Base-by-base conservation (phyloP, 495 filamentous ascomycete genomes). In the Penicillium canariense region DNA sequence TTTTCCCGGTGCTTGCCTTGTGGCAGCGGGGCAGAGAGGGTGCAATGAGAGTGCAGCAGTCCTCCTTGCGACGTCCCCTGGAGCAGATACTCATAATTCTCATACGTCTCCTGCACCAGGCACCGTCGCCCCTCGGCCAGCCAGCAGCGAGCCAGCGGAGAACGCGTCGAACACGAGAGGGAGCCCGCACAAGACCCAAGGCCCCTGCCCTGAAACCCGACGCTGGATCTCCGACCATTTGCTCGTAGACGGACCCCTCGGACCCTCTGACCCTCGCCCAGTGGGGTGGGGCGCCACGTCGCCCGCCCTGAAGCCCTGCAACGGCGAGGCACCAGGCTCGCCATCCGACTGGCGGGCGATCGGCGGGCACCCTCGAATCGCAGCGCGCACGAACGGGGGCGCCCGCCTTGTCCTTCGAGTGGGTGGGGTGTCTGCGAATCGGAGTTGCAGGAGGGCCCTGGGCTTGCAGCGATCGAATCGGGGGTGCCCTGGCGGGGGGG, bases 261-360 rank as follows among this genome's bases (percentile, higher is more conserved):
- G n/a, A n/a, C 23, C 26, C 34, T 15, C 6, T 31, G 31, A 20
- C 35, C 34, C 28, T 20, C 17, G 20, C 14, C n/a, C 17, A 38
- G 28, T 43, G 52, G 45, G 49, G 52, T 17, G 23, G 23, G n/a
- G 47, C 54, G 54, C 52, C 54, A 52, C 40, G 48, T 45, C 39
- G 14, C 15, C 42, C 25, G 20, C 17, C 43, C 26, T 18, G 10
- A 12, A 15, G 27, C 15, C 27, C 40, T 22, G 11, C 15, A 50
- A 28, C 46, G 34, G 23, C 15, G 28, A 23, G 9, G 42, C 14
- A 11, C 22, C 28, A 30, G 27, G 46, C 35, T 36, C 44, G 10
- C 9, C n/a, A 32, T 55, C 53, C 47, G 45, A 55, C 47, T 58
- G 54, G 58, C 34, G 44, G 55, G 50, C 30, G 50, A 58, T 52